Conservation (phyloP, 2,329 filamentous ascomycete genomes). For the Fusarium miscanthi region DNA sequence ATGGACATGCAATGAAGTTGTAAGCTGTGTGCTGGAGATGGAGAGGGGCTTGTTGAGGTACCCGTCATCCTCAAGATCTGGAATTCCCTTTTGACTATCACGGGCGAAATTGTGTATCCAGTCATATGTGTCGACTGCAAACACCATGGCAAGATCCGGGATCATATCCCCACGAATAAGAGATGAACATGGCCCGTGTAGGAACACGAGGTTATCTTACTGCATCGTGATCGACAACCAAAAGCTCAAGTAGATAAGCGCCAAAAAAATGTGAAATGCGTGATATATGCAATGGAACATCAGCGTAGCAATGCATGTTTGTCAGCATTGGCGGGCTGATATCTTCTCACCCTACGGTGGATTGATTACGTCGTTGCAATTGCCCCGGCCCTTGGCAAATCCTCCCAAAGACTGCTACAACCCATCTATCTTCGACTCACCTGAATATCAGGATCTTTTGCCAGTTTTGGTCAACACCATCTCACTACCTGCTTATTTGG, state of each 20-base stretch:
- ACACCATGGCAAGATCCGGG: not conserved
- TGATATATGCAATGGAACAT: not conserved
- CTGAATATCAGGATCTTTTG: not conserved
- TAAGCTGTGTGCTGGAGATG: rapidly evolving
- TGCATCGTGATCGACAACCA: not conserved
- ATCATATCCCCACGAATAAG: not conserved
- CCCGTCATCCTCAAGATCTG: too few relatives aligned
- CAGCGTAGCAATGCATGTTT: not conserved
- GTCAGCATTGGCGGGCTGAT: not conserved
- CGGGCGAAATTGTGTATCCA: not conserved
- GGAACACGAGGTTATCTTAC: not conserved
- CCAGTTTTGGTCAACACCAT: not conserved
- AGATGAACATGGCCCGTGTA: not conserved
- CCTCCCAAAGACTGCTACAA: not conserved
- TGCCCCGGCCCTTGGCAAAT: not conserved
- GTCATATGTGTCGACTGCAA: not conserved
- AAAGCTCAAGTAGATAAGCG: not conserved
- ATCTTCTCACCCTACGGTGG: not conserved
- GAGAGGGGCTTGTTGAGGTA: not conserved
- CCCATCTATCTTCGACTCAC: not conserved
- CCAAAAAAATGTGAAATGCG: not conserved
- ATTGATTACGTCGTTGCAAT: not conserved
- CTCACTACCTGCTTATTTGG: not conserved
- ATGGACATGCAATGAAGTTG: not conserved
- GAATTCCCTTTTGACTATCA: not conserved